Base-by-base conservation (phyloP, 2,329 filamentous ascomycete species). In the Botrytis medusae region DNA sequence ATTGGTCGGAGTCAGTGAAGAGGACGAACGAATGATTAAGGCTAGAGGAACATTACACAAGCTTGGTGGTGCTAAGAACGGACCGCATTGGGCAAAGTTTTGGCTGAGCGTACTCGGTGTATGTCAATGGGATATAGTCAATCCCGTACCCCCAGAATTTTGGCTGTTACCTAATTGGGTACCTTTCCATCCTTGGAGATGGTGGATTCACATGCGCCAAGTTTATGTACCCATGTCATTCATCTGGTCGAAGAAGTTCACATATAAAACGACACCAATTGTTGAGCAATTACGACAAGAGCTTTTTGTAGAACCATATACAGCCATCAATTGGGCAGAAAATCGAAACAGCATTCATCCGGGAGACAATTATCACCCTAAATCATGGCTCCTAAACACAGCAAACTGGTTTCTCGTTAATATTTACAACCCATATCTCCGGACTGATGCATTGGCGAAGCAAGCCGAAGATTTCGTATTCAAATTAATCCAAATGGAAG, bases 141-240 rank as follows among this genome's bases (percentile, higher is more conserved):
- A 98, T 79, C 96, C 96, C 0, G 90, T 96, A 2, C 96, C 96
- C 1, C 93, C 96, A 0, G 96, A 99, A 84, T 82, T 98, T 62
- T 99, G 96, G 96, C 86, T 97, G 59, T 84, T 98, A 5, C 95
- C 95, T 0, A 93, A 97, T 81, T 97, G 94, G 94, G 87, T 94
- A 4, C 95, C 95, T 0, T 87, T 97, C 79, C 90, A 94, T 8
- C 95, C 95, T 0, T 97, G 94, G 94, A 87, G 94, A 77, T 98
- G 95, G 95, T 98, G 95, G 95, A 93, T 98, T 79, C 96, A 99
- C 79, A 98, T 98, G 82, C 93, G 96, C n/a, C 90, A 93, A 83
- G 95, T 99, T n/a, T 97, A 95, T 79, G 82, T 97, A 67, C 92
- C 95, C 8, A 98, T 98, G 94, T 90, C 92, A 0, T 98, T 92